Percentiles rank a stretch among this genome's conserved stretches.
Evolutionary conservation across 768 basidiomycete genomes (phyloP).

Genomic region (Russula compacta): DNA sequence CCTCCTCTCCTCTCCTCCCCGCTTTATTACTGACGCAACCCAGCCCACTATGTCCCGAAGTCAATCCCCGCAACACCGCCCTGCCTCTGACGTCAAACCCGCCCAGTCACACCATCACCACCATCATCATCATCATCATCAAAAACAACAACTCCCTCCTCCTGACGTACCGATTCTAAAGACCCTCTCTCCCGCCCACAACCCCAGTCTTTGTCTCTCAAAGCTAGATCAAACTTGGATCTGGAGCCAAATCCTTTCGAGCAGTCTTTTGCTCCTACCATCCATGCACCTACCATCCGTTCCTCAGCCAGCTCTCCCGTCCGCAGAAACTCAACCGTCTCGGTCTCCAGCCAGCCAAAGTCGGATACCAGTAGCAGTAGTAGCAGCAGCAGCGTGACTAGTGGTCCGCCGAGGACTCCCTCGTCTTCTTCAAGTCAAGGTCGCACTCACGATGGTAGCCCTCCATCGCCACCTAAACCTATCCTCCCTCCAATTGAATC

Average conservation of each 20-base stretch:
- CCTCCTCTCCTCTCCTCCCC: not conserved
- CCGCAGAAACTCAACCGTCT: conserved; percentile 26
- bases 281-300: conserved; percentile 25
- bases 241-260: conserved; percentile 93
- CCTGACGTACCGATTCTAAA: conserved; percentile 5
- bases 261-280: conserved; percentile 66
- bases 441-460: conserved; percentile 16
- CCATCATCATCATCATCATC: conserved; percentile 4
- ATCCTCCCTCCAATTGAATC: conserved; percentile 75
- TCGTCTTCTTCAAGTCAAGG: conserved; percentile 18
- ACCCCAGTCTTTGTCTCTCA: not conserved
- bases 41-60: conserved; percentile 23
- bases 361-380: conserved; percentile 12
- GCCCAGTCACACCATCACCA: conserved; percentile 3
- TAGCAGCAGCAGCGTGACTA: conserved; percentile 14
- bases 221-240: conserved; percentile 53
- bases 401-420: conserved; percentile 20
- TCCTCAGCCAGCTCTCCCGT: conserved; percentile 30
- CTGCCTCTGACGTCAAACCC: conserved; percentile 20
- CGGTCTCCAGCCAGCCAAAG: conserved; percentile 21
- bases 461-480: conserved; percentile 44
- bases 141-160: not conserved
- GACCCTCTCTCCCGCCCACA: conserved; percentile 3
- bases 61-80: conserved; percentile 27
- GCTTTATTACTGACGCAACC: conserved; percentile 4